Percentiles rank a stretch among this genome's conserved stretches.
Conservation (phyloP, 2,329 filamentous ascomycete genomes). For the Catunica adiposa region DNA sequence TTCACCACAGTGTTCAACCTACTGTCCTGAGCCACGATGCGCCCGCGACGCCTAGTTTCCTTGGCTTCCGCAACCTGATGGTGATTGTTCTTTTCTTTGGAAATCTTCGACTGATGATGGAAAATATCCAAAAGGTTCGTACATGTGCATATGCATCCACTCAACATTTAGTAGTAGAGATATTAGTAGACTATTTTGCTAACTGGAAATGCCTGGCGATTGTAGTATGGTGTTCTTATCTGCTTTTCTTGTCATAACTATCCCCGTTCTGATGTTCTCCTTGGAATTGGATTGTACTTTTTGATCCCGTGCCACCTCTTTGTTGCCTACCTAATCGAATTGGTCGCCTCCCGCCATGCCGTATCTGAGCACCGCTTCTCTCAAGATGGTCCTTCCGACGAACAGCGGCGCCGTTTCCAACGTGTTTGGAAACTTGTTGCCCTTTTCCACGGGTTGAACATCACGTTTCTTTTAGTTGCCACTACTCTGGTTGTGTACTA, state of each 20-base stretch:
- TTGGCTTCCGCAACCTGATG: conserved; percentile 93
- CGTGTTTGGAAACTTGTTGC: conserved; percentile 68
- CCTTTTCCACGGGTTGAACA: conserved; percentile 66
- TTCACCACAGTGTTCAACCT: conserved; percentile 54
- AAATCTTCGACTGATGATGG: conserved; percentile 85
- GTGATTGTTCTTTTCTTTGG: conserved; percentile 84
- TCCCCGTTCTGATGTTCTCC: conserved; percentile 55
- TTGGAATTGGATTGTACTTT: conserved; percentile 65
- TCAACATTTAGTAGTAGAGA: neutral
- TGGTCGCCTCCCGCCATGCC: conserved; percentile 65
- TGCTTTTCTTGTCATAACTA: conserved; percentile 85
- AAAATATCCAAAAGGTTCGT: conserved; percentile 80
- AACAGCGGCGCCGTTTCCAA: conserved; percentile 50
- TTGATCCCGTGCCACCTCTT: conserved; percentile 83
- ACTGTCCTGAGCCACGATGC: conserved; percentile 82
- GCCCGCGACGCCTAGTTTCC: conserved; percentile 57
- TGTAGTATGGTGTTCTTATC: conserved; percentile 81
- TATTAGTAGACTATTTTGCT: neutral
- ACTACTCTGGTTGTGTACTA: conserved; percentile 81
- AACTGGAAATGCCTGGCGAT: conserved; percentile 4
- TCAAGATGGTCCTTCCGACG: conserved; percentile 29
- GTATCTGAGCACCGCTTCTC: conserved; percentile 32
- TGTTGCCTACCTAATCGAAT: conserved; percentile 77
- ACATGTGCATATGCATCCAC: neutral
- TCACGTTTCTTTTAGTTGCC: conserved; percentile 61